phyloP scores from a whole-genome alignment of 75 land plant species.

The Pseudotsuga menziesii region DNA sequence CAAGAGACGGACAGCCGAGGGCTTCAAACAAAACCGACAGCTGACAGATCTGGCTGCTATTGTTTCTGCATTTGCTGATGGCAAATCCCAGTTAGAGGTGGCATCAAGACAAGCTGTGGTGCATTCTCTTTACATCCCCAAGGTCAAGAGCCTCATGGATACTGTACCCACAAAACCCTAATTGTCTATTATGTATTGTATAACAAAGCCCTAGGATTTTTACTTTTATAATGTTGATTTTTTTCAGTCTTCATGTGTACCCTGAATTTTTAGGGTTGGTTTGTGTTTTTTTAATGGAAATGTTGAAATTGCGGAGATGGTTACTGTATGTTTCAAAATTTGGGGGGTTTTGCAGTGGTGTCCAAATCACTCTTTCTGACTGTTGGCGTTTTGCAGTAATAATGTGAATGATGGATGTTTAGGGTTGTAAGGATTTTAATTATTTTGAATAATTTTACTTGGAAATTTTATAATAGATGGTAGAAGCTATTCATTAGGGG shows the following conservation, averaged over 20 bases:
- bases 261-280: no score
- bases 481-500: no score
- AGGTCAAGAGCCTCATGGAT: constrained; percentile 77
- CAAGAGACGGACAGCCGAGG: constrained; percentile 55
- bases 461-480: no score
- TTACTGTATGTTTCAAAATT: no score
- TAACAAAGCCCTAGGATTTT: neutral
- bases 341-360: no score
- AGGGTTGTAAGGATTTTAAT: neutral
- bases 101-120: constrained; percentile 67
- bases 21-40: constrained; percentile 38
- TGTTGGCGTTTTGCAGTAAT: neutral
- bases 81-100: constrained; percentile 62
- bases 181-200: neutral
- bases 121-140: constrained; percentile 66
- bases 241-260: no score
- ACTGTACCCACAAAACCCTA: constrained; percentile 3
- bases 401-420: neutral
- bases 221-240: neutral
- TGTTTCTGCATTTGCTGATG: constrained; percentile 51
- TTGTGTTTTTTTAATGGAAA: no score
- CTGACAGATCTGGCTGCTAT: constrained; percentile 29
- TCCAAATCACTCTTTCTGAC: neutral
- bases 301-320: no score
- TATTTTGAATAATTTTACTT: no score